These are phyloP conservation scores for Acephala macrosclerotiorum DNA, from an alignment of 2,329 filamentous ascomycete genomes.

Conservation along the genomic window DNA sequence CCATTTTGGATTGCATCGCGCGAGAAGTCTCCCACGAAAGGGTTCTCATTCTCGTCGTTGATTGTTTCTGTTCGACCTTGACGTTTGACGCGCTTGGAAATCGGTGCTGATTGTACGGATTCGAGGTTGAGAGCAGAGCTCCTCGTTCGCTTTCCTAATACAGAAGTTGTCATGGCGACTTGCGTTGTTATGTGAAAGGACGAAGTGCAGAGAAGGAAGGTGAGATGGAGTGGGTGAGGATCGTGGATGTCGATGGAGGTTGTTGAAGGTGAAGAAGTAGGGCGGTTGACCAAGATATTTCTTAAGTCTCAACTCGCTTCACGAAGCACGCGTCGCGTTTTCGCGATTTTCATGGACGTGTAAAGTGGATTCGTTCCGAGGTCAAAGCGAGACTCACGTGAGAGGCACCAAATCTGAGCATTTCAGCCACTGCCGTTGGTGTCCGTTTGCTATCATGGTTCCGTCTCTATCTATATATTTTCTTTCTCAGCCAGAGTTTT, in stretches of 20 bases:
- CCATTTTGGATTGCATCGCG: conserved; percentile 46
- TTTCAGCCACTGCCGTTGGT: neutral
- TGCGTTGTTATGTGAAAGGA: conserved; percentile 25
- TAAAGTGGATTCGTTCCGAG: conserved; percentile 7
- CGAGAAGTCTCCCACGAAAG: conserved; percentile 50
- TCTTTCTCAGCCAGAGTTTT: neutral
- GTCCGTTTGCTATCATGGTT: neutral
- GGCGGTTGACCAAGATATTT: conserved; percentile 18
- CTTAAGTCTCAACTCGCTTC: conserved; percentile 3
- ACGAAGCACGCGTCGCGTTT: conserved; percentile 16
- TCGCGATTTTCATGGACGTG: neutral
- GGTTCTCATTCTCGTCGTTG: conserved; percentile 75
- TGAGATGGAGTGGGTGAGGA: conserved; percentile 13
- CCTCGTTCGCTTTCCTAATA: conserved; percentile 56
- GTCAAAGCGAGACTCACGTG: conserved; percentile 10
- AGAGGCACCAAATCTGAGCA: conserved; percentile 5
- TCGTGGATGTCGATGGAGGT: neutral
- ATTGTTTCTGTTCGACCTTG: conserved; percentile 50
- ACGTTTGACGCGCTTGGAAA: conserved; percentile 52
- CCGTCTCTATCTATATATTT: neutral
- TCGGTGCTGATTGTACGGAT: conserved; percentile 28
- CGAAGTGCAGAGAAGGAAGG: conserved; percentile 15
- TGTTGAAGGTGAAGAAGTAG: conserved; percentile 20
- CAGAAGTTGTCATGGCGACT: conserved; percentile 44
- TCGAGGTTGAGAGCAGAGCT: conserved; percentile 48